phyloP scores from a whole-genome alignment of 345 rosid species.

The Lumnitzera littorea region DNA sequence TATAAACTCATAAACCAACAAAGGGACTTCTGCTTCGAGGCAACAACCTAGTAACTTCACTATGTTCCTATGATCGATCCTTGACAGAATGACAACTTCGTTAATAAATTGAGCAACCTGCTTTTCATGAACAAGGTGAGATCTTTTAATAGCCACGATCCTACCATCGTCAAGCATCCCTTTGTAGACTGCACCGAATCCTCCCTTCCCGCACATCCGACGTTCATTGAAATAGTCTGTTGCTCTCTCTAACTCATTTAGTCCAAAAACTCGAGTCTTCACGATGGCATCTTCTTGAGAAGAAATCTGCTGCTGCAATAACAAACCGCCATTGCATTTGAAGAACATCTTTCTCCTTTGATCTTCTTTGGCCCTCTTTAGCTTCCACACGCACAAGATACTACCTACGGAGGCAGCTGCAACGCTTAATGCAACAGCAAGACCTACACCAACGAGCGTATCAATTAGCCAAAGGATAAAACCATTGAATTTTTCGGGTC shows the following conservation, averaged over 20 bases:
- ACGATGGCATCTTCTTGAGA: constrained; percentile 5
- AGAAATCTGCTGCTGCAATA: constrained; percentile 14
- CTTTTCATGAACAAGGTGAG: constrained; percentile 11
- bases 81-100: constrained; percentile 15
- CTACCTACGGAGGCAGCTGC: neutral
- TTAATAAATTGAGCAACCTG: constrained; percentile 15
- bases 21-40: constrained; percentile 14
- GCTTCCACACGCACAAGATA: constrained; percentile 4
- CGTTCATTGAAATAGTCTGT: constrained; percentile 12
- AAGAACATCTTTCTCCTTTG: constrained; percentile 10
- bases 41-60: constrained; percentile 17
- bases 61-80: constrained; percentile 17
- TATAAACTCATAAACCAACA: constrained; percentile 17
- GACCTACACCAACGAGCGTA: constrained; percentile 5
- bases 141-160: constrained; percentile 14
- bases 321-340: constrained; percentile 14
- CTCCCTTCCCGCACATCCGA: constrained; percentile 14
- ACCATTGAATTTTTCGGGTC: no score
- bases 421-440: constrained; percentile 1
- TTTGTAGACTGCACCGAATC: constrained; percentile 18
- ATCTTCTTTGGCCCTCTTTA: constrained; percentile 1
- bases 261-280: constrained; percentile 8
- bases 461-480: neutral
- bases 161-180: constrained; percentile 15
- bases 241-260: constrained; percentile 15